Evolutionary conservation across 805 yeast species (phyloP).

Genomic region (Starmera dryadoides): DNA sequence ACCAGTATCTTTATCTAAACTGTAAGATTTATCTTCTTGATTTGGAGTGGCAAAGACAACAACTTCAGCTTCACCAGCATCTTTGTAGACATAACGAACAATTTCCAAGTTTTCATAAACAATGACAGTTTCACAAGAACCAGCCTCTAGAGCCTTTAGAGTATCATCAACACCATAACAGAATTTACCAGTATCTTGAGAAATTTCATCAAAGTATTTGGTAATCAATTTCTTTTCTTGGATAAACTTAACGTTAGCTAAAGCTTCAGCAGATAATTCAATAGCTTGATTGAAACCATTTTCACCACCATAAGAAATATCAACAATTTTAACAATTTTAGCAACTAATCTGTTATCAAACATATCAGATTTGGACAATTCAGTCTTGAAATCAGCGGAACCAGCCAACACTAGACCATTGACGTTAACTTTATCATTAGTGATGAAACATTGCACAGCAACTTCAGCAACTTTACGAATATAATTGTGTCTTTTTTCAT

Average conservation of each 20-base stretch:
- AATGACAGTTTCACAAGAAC: constrained; percentile 90
- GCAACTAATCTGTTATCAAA: constrained; percentile 85
- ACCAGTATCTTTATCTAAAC: constrained; percentile 80
- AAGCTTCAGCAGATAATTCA: constrained; percentile 93
- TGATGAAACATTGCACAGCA: constrained; percentile 94
- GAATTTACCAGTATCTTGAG: constrained; percentile 95
- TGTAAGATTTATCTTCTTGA: constrained; percentile 66
- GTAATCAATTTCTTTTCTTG: constrained; percentile 96
- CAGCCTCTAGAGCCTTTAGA: constrained; percentile 89
- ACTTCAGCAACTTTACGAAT: constrained; percentile 97
- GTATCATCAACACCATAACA: constrained; percentile 98
- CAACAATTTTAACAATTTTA: constrained; percentile 87
- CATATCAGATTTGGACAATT: constrained; percentile 85
- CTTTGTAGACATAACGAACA: constrained; percentile 77
- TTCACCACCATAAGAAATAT: constrained; percentile 98
- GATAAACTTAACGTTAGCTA: constrained; percentile 93
- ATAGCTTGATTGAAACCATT: constrained; percentile 99
- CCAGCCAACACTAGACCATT: constrained; percentile 96
- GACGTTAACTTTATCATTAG: constrained; percentile 90
- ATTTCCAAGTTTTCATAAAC: constrained; percentile 89
- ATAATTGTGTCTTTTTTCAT: constrained; percentile 97
- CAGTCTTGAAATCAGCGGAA: constrained; percentile 98
- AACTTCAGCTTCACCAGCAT: constrained; percentile 71
- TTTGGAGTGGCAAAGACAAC: constrained; percentile 68
- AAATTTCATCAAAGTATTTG: constrained; percentile 91